Base-by-base conservation (phyloP, 2,329 filamentous ascomycete species). In the Seiridium cupressi region DNA sequence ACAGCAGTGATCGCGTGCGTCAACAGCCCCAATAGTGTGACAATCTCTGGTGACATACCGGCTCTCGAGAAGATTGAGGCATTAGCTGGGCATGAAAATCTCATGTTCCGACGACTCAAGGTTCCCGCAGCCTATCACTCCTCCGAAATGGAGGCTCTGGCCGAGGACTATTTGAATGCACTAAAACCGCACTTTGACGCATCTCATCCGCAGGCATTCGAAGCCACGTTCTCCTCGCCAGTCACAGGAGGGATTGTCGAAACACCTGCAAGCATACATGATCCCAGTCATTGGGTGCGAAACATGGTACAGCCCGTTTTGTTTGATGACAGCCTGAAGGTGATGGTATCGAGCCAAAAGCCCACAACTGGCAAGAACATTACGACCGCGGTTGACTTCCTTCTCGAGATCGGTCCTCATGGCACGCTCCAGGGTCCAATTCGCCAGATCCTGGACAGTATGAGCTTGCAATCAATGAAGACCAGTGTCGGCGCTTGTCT, bases 1-100 rank as follows among this genome's bases (percentile, higher is more conserved):
- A 74, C 73, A 49, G 69, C 73, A 10, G 70, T 74, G 61, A 69
- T 79, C n/a, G 65, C 72, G 31, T 75, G 73, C 51, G 75, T 78
- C 3, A 73, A 77, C 51, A 77, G 81, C 3, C 60, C 69, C 3
- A 70, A 77, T 18, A 80, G 83, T 62, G 78, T 79, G 18, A 73
- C 82, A 6, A 79, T 81, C 49, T 80, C 79, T n/a, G 80, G 81
- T 5, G 77, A 81, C 5, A 77, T 78, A 6, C 75, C 74, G 18
- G 76, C 75, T 0, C 58, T 78, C 26, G 72, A 76, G 65, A 69
- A 70, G 1, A 67, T 83, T 1, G 76, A 73, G 62, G 70, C 75
- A 31, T 65, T 74, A 10, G 55, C 57, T 26, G 38, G 44, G 26
- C 60, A 66, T 26, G 62, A 69, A 32, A 54, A 54, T 11, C 38